Evolutionary conservation across 2,329 filamentous ascomycete species (phyloP).

Genomic region (Paracamarosporium sp.): DNA sequence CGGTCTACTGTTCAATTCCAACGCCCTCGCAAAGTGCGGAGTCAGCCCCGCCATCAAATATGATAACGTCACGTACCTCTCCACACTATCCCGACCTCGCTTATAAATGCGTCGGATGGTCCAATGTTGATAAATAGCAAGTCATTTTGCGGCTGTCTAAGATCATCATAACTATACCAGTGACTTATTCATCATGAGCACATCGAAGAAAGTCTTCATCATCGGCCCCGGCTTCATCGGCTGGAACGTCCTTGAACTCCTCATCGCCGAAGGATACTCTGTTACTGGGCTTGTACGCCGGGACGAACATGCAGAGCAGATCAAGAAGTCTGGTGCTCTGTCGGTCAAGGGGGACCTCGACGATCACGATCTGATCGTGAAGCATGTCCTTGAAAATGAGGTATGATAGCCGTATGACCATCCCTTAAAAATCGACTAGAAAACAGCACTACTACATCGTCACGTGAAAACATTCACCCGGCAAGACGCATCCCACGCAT

Average conservation of each 20-base stretch:
- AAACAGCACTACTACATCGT: background rate
- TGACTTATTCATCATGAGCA: background rate
- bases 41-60: too few relatives aligned
- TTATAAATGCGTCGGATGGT: too few relatives aligned
- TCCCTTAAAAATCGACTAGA: background rate
- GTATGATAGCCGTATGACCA: conserved; percentile 14
- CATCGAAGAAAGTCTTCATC: conserved; percentile 46
- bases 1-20: too few relatives aligned
- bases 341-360: conserved; percentile 51
- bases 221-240: conserved; percentile 58
- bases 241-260: conserved; percentile 54
- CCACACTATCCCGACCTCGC: too few relatives aligned
- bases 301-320: conserved; percentile 44
- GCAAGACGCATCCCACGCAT: background rate
- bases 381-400: conserved; percentile 48
- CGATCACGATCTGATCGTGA: conserved; percentile 49
- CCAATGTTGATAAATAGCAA: too few relatives aligned
- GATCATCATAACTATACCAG: too few relatives aligned
- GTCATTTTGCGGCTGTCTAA: too few relatives aligned
- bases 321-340: conserved; percentile 47
- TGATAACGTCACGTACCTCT: too few relatives aligned
- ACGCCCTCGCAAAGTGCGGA: too few relatives aligned
- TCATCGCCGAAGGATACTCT: conserved; percentile 50
- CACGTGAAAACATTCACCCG: background rate
- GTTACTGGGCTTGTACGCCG: conserved; percentile 54